Base-by-base conservation (phyloP, 2,329 filamentous ascomycete species). In the Cercospora janseana region DNA sequence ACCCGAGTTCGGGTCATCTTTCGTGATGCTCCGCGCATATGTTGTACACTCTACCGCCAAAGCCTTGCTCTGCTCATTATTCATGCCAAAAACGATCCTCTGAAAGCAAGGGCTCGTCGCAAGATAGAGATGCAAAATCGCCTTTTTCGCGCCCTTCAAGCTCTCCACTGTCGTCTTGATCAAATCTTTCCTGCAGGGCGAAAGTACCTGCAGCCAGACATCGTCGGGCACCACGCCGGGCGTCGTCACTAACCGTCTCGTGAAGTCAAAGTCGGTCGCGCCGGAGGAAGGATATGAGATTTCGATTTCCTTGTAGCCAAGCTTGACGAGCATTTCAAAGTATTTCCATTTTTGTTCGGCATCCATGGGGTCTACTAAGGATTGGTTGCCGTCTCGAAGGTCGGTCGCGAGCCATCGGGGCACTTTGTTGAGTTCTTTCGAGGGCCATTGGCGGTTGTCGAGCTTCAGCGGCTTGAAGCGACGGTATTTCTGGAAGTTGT, bases 291-390 rank as follows among this genome's bases (percentile, higher is more conserved):
- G 92, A 73, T 95, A 97, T 4, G 91, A 93, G 15, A 96, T 86
- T 69, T 97, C 92, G 59, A 97, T 96, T 73, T 97, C 92, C 74
- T 96, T 97, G 79, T 94, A 97, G 62, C 93, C 92, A 42, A 96
- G 79, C 55, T 92, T 83, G 64, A 86, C 82, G 46, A 97, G 82
- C 89, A 95, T 94, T 72, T 91, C 85, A 78, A 97, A 97, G 78
- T 91, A 97, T 55, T 79, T 78, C 82, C 87, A 93, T 75, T 97
- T 97, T 77, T 96, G 90, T 41, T 95, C 88, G 60, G 89, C 89
- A 66, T 89, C 93, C 91, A 97, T 96, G 57, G 92, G 91, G 69
- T 95, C 88, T 26, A 88, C 83, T 70, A 95, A 77, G 70, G 86
- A 91, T 76, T 97, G 92, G 77, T 96, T 96, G 50, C 91, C 92